phyloP scores from a whole-genome alignment of 306 rosid species.

The Dryas octopetala region DNA sequence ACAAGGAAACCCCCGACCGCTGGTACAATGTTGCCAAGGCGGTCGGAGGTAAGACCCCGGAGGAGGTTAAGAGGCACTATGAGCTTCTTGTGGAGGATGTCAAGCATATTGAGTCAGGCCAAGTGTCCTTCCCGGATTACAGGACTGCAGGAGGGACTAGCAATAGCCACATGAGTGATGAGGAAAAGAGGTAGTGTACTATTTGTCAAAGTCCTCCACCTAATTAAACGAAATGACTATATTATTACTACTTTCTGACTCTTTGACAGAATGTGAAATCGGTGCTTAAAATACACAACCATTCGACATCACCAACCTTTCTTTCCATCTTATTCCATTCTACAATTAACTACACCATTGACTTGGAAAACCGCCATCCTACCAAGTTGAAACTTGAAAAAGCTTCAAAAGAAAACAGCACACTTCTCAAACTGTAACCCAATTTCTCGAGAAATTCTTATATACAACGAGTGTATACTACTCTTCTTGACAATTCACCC shows the following conservation, averaged over 20 bases:
- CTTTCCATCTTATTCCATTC: conserved; percentile 6
- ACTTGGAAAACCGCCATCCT: background rate
- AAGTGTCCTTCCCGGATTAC: conserved; percentile 77
- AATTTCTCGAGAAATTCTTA: background rate
- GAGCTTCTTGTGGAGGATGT: conserved; percentile 75
- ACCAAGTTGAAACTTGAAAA: background rate
- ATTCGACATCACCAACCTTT: conserved; percentile 10
- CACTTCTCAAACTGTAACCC: background rate
- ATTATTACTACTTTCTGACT: background rate
- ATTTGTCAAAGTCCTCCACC: background rate
- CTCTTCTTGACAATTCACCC: no score
- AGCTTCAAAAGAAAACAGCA: no score
- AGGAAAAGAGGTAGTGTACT: conserved; percentile 56
- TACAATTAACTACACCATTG: conserved; percentile 1
- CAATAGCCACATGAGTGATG: conserved; percentile 22
- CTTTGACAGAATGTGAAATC: conserved; percentile 10
- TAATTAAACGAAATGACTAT: background rate
- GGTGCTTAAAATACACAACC: background rate
- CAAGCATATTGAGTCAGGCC: conserved; percentile 78
- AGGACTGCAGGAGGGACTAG: conserved; percentile 32
- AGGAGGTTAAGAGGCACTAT: conserved; percentile 80
- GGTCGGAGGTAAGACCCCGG: conserved; percentile 79
- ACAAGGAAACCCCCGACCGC: conserved; percentile 91
- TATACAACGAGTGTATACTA: no score
- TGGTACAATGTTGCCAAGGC: conserved; percentile 91